A percentile compares a stretch with the other conserved stretches of the same genome.
These are phyloP conservation scores for Selaginella moellendorffii DNA, from an alignment of 75 land plant genomes.

Conservation along the genomic window DNA sequence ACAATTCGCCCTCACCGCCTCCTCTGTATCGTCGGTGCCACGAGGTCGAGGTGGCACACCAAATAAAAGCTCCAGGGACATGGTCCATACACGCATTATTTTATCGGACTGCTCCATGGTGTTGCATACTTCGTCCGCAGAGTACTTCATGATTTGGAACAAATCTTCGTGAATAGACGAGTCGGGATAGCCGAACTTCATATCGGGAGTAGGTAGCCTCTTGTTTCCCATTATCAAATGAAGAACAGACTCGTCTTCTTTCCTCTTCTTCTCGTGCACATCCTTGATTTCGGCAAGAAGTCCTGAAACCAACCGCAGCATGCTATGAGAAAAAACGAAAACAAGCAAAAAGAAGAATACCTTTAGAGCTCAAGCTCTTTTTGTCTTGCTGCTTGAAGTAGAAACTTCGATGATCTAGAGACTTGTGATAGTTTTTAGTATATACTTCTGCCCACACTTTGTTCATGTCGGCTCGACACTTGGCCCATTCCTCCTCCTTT, in stretches of 20 bases:
- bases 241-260: constrained; percentile 63
- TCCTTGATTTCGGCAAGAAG: constrained; percentile 78
- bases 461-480: constrained; percentile 16
- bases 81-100: constrained; percentile 70
- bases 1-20: constrained; percentile 32
- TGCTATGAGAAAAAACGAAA: too few species aligned
- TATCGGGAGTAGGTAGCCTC: constrained; percentile 45
- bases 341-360: background rate
- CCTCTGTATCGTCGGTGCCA: constrained; percentile 65
- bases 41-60: constrained; percentile 58
- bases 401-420: constrained; percentile 17
- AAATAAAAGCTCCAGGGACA: constrained; percentile 63
- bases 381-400: constrained; percentile 17
- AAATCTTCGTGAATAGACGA: constrained; percentile 69
- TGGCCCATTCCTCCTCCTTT: constrained; percentile 18
- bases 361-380: constrained; percentile 13
- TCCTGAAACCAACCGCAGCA: constrained; percentile 28
- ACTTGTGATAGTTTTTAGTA: constrained; percentile 19
- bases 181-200: constrained; percentile 62
- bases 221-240: constrained; percentile 55
- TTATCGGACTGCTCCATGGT: constrained; percentile 70
- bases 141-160: constrained; percentile 66
- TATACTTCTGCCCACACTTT: constrained; percentile 20
- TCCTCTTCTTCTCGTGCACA: constrained; percentile 62
- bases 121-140: constrained; percentile 58